These are phyloP conservation scores for Lactarius deliciosus DNA, from an alignment of 768 basidiomycete genomes.

Conservation along the genomic window DNA sequence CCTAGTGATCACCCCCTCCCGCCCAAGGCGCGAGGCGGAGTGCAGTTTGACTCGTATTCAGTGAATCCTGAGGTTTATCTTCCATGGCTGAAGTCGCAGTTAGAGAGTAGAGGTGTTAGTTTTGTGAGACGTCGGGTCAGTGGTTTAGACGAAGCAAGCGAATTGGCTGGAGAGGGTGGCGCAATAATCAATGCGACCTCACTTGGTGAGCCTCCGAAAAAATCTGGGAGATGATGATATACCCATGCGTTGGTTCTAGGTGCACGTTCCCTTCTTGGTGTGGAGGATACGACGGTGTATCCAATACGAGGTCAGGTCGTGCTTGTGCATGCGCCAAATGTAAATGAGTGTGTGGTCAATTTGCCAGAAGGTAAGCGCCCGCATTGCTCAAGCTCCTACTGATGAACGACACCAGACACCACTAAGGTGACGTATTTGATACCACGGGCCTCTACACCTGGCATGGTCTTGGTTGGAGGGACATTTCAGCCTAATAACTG, in stretches of 20 bases:
- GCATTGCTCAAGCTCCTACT: background rate
- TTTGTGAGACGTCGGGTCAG: constrained; percentile 45
- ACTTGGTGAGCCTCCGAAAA: constrained; percentile 41
- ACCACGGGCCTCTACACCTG: constrained; percentile 51
- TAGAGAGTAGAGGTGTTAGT: constrained; percentile 42
- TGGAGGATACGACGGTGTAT: constrained; percentile 71
- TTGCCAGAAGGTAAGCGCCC: background rate
- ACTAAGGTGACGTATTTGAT: constrained; percentile 55
- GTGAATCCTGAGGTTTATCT: constrained; percentile 53
- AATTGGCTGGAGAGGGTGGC: constrained; percentile 38
- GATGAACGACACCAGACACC: constrained; percentile 3
- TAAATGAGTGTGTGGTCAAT: constrained; percentile 42
- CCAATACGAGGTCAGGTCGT: constrained; percentile 87
- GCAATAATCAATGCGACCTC: constrained; percentile 58
- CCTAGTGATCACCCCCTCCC: constrained; percentile 38
- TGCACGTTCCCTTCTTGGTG: constrained; percentile 71
- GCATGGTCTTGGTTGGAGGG: constrained; percentile 56
- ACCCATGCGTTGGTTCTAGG: constrained; percentile 39
- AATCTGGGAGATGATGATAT: background rate
- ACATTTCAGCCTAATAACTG: constrained; percentile 51
- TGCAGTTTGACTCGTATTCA: constrained; percentile 48
- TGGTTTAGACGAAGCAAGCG: constrained; percentile 48
- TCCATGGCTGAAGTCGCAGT: constrained; percentile 46
- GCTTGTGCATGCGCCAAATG: constrained; percentile 65
- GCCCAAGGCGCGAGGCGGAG: constrained; percentile 38